A percentile compares a stretch with the other conserved stretches of the same genome.
These are phyloP conservation scores for Xylaria sp. DNA, from an alignment of 2,329 filamentous ascomycete species.

Conservation along the genomic window DNA sequence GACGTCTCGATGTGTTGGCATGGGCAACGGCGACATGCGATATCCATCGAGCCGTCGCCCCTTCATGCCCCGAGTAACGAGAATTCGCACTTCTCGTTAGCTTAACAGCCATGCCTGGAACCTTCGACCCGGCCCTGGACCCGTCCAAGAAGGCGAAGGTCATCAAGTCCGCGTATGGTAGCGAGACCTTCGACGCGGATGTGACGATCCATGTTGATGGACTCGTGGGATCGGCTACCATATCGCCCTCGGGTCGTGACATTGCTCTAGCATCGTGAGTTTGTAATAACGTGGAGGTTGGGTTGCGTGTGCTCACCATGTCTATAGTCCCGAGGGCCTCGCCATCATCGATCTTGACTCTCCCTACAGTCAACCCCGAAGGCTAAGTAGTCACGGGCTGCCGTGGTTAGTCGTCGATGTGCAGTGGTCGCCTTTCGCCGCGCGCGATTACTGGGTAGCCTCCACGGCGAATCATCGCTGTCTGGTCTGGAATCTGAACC, in stretches of 20 bases:
- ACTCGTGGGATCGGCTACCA: constrained; percentile 86
- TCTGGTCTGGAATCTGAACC: constrained; percentile 87
- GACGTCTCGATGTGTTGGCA: constrained; percentile 1
- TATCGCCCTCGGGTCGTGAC: constrained; percentile 88
- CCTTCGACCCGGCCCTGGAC: constrained; percentile 49
- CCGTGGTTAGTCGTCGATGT: constrained; percentile 97
- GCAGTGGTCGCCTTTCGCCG: constrained; percentile 93
- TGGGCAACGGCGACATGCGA: constrained; percentile 14
- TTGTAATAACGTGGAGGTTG: neutral
- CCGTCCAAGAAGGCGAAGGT: constrained; percentile 58
- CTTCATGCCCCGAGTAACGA: neutral
- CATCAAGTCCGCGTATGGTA: constrained; percentile 75
- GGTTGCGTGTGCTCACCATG: constrained; percentile 18
- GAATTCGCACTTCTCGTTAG: neutral
- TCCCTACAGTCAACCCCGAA: constrained; percentile 82
- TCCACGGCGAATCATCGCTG: constrained; percentile 95
- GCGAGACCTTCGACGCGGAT: constrained; percentile 84
- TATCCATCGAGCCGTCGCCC: constrained; percentile 7
- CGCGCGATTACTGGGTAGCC: constrained; percentile 88
- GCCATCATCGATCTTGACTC: constrained; percentile 92
- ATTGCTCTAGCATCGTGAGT: constrained; percentile 80
- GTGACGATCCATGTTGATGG: constrained; percentile 81
- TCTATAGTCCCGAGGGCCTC: constrained; percentile 72
- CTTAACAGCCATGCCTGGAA: constrained; percentile 48
- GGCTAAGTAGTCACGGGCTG: constrained; percentile 78